Evolutionary conservation across 352 stramenopile species (phyloP), one percentile per base, ranked within the genome.

Genomic region (Pythium pyrilobum): DNA sequence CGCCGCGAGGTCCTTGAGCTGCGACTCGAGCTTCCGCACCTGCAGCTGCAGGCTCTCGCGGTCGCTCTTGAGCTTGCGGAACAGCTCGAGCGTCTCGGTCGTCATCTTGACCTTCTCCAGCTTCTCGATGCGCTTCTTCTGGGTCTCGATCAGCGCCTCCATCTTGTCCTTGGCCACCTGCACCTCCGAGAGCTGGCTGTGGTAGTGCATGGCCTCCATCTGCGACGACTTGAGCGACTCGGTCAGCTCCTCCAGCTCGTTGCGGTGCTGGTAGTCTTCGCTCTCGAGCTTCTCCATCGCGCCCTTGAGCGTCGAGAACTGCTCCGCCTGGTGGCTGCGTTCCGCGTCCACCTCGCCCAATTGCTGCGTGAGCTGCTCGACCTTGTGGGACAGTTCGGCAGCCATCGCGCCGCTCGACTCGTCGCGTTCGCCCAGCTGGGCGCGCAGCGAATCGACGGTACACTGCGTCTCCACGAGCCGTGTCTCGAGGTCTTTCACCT

Each of bases 71-170:
- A 90, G 38, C 50, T 75, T 85, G 4, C 68, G 77, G 64, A 88
- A 91, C 37, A 89, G 40, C 38, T 86, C 71, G 23, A 87, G 62
- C 20, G 66, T 87, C 29, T 86, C 77, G 0, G 65, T 89, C 8
- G 80, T 91, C 80, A 91, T 91, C 64, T 91, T 91, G 18, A 89
- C 77, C 59, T 86, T 82, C 31, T 91, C 80, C 31, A 91, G 69
- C 59, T 88, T 89, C 33, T 85, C 76, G 24, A 91, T 85, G 38
- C 80, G 77, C 43, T 68, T 59, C 29, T 74, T 73, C 50, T 91
- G 80, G 10, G 69, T 72, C 33, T 75, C 72, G 0, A 81, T 49
- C 33, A 84, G 52, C 32, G 70, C 58, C 13, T 77, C 66, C 50
- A 83, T 56, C 13, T 66, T 59, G 39, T 85, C 71, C 38, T 80